These are phyloP conservation scores for Blastobotrys attinorum DNA, from an alignment of 805 yeast genomes.

Conservation along the genomic window DNA sequence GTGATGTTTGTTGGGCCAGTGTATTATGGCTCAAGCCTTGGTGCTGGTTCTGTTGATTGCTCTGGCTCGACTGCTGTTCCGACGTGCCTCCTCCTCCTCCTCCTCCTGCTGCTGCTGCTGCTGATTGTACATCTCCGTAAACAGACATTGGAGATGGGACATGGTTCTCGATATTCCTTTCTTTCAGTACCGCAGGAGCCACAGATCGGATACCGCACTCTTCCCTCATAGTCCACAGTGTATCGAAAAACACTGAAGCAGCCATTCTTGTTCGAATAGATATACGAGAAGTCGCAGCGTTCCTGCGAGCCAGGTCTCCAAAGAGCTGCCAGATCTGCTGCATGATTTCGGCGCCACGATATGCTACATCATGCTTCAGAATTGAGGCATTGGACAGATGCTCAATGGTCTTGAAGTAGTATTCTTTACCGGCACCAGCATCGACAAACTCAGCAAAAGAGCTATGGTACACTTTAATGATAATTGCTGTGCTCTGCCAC, in stretches of 20 bases:
- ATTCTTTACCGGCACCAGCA: constrained; percentile 58
- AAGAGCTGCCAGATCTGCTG: constrained; percentile 87
- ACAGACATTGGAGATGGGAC: neutral
- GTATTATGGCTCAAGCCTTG: too few relatives aligned
- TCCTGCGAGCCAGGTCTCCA: constrained; percentile 27
- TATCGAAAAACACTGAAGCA: constrained; percentile 88
- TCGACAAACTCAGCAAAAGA: constrained; percentile 61
- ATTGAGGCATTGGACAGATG: constrained; percentile 74
- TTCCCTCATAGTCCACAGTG: constrained; percentile 74
- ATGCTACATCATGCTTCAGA: constrained; percentile 85
- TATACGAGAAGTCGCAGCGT: constrained; percentile 9
- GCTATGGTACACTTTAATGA: constrained; percentile 73
- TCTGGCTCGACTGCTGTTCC: too few relatives aligned
- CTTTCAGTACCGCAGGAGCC: constrained; percentile 28
- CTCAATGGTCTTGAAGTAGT: constrained; percentile 30
- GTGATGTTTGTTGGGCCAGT: too few relatives aligned
- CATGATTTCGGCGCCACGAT: constrained; percentile 90
- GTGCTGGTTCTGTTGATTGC: too few relatives aligned
- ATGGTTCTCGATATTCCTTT: constrained; percentile 12
- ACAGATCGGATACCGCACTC: constrained; percentile 66
- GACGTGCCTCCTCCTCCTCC: too few relatives aligned
- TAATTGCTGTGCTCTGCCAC: constrained; percentile 88
- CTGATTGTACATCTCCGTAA: neutral
- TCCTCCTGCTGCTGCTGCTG: neutral
- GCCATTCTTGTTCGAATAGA: constrained; percentile 77